Conservation (phyloP, 2,329 filamentous ascomycete species). For the Diaporthe humulicola region DNA sequence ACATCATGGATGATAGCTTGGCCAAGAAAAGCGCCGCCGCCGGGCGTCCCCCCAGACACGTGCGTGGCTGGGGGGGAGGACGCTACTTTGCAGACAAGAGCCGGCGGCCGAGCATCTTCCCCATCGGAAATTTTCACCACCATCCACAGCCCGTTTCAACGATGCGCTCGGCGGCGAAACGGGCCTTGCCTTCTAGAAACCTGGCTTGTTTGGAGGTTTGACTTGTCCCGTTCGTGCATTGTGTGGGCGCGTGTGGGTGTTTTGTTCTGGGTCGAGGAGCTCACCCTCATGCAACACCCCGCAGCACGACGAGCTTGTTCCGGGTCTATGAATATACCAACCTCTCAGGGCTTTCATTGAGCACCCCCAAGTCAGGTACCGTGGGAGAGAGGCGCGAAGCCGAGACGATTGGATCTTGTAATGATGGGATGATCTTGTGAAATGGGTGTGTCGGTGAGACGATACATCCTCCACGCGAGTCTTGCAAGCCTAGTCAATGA, state of each 20-base stretch:
- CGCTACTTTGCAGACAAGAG: background rate
- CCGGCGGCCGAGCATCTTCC: conserved; percentile 16
- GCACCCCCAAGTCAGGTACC: background rate
- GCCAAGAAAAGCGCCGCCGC: conserved; percentile 23
- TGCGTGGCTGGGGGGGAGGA: conserved; percentile 16
- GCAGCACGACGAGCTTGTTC: background rate
- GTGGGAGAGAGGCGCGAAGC: background rate
- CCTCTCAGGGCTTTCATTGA: background rate
- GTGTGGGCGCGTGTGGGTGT: background rate
- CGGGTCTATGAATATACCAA: conserved; percentile 14
- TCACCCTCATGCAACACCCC: conserved; percentile 12
- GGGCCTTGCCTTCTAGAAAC: conserved; percentile 22
- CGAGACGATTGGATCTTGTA: conserved; percentile 15
- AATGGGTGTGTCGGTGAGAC: conserved; percentile 6
- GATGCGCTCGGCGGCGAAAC: conserved; percentile 8
- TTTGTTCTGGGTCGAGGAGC: background rate
- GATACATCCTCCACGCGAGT: background rate
- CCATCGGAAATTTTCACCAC: conserved; percentile 13
- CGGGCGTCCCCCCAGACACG: conserved; percentile 7
- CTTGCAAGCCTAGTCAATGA: background rate
- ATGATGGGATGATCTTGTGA: conserved; percentile 17
- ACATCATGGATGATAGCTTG: background rate
- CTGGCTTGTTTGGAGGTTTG: conserved; percentile 15
- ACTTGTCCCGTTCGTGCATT: conserved; percentile 18
- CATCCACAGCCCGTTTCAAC: conserved; percentile 14